Evolutionary conservation across 352 stramenopile species (phyloP).

Genomic region (Phytopythium chamaehyphon): DNA sequence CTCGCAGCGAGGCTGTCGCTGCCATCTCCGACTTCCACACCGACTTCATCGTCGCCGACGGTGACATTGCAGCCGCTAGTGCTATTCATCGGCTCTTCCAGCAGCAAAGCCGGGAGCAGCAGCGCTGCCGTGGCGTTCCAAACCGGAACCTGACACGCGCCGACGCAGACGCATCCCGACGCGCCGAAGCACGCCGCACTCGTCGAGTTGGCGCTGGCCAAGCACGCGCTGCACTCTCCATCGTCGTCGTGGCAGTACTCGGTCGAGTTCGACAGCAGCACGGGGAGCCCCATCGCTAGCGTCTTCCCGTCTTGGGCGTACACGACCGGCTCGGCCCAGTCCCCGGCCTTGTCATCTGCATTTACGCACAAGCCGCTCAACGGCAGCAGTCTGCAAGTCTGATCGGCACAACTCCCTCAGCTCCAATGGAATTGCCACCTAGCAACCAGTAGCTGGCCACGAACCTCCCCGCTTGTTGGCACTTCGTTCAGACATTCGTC

Average conservation of each 20-base stretch:
- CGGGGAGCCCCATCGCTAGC: background rate
- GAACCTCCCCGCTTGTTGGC: conserved; percentile 27
- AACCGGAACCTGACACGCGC: conserved; percentile 22
- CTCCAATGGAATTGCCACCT: background rate
- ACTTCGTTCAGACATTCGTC: conserved; percentile 26
- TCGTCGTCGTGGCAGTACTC: conserved; percentile 45
- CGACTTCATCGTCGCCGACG: background rate
- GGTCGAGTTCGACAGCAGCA: conserved; percentile 8
- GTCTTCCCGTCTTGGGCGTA: conserved; percentile 8
- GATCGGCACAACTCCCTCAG: background rate
- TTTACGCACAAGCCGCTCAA: conserved; percentile 17
- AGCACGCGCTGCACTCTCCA: conserved; percentile 27
- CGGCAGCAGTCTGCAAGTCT: conserved; percentile 21
- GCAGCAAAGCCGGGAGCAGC: conserved; percentile 11
- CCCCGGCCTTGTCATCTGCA: conserved; percentile 5
- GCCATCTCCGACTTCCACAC: background rate
- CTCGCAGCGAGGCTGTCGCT: background rate
- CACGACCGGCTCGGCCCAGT: background rate
- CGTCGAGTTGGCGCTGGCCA: conserved; percentile 4
- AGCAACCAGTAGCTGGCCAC: background rate
- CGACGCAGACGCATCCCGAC: conserved; percentile 29
- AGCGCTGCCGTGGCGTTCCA: conserved; percentile 19
- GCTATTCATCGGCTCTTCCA: conserved; percentile 2
- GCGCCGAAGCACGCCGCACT: conserved; percentile 21
- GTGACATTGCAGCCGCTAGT: conserved; percentile 8